A percentile compares a stretch with the other conserved stretches of the same genome.
These are phyloP conservation scores for Hyaloscypha finlandica DNA, from an alignment of 495 filamentous ascomycete genomes.

Conservation along the genomic window DNA sequence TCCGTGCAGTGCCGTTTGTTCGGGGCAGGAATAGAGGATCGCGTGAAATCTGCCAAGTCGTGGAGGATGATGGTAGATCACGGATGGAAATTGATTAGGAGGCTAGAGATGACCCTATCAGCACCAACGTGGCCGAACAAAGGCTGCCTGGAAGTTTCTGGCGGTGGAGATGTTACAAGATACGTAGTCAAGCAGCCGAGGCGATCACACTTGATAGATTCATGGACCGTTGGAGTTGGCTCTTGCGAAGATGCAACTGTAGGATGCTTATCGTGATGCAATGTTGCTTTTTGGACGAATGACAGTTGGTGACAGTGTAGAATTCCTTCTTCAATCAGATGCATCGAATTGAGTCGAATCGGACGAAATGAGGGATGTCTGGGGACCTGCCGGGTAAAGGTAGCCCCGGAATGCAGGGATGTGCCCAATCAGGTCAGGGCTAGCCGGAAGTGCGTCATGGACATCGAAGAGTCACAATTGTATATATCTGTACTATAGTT, in stretches of 20 bases:
- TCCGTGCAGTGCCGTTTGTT: background rate
- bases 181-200: slow-evolving; percentile 3
- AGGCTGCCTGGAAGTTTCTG: slow-evolving; percentile 16
- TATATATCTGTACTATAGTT: background rate
- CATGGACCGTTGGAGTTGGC: background rate
- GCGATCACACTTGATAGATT: background rate
- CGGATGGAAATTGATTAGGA: background rate
- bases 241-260: background rate
- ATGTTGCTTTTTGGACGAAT: background rate
- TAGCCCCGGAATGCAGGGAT: background rate
- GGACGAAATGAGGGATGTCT: slow-evolving; percentile 6
- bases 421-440: background rate
- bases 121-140: slow-evolving; percentile 1
- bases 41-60: slow-evolving; percentile 10
- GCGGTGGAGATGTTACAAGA: slow-evolving; percentile 16
- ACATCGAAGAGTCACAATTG: background rate
- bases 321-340: slow-evolving; percentile 1
- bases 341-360: slow-evolving; percentile 1
- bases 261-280: background rate
- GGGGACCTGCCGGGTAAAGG: background rate
- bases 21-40: background rate
- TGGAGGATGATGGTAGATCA: background rate
- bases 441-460: background rate
- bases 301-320: background rate
- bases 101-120: background rate